phyloP scores from a whole-genome alignment of 2,329 filamentous ascomycete genomes.

The Arachnomyces sp. region DNA sequence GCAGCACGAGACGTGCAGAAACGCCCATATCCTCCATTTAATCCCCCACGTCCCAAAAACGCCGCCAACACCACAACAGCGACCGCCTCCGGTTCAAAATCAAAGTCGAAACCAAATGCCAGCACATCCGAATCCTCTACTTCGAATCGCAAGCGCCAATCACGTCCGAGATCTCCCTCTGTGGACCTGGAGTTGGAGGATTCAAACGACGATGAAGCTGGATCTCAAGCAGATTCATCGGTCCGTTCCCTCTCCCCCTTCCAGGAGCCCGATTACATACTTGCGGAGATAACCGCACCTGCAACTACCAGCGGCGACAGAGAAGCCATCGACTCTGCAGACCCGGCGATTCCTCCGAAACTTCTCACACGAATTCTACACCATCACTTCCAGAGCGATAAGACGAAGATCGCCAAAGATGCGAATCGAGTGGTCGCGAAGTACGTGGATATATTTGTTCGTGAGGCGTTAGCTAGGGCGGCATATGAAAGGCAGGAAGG shows the following conservation, averaged over 20 bases:
- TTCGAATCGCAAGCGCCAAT: conserved; percentile 1
- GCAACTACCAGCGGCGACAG: conserved; percentile 12
- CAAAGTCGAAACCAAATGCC: conserved; percentile 14
- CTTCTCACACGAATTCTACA: conserved; percentile 70
- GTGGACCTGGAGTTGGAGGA: background rate
- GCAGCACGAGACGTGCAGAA: conserved; percentile 26
- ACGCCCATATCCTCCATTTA: conserved; percentile 35
- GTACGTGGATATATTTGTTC: conserved; percentile 86
- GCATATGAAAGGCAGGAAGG: conserved; percentile 56
- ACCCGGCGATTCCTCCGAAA: conserved; percentile 57
- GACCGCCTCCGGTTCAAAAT: conserved; percentile 13
- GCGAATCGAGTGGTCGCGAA: conserved; percentile 68
- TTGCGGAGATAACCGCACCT: conserved; percentile 33
- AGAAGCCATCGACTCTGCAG: conserved; percentile 25
- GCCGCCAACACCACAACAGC: conserved; percentile 18
- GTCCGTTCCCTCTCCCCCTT: conserved; percentile 19
- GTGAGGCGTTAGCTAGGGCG: conserved; percentile 76
- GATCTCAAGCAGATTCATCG: conserved; percentile 5
- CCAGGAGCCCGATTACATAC: conserved; percentile 39
- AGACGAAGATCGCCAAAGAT: conserved; percentile 65
- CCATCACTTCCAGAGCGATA: conserved; percentile 63
- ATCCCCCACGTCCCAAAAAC: conserved; percentile 32
- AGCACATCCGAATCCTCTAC: conserved; percentile 7
- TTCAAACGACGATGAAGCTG: conserved; percentile 10
- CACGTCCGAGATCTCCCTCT: background rate